Percentiles rank a stretch among this genome's conserved stretches.
Evolutionary conservation across 2,329 filamentous ascomycete genomes (phyloP).

Genomic region (Helotiales sp.): DNA sequence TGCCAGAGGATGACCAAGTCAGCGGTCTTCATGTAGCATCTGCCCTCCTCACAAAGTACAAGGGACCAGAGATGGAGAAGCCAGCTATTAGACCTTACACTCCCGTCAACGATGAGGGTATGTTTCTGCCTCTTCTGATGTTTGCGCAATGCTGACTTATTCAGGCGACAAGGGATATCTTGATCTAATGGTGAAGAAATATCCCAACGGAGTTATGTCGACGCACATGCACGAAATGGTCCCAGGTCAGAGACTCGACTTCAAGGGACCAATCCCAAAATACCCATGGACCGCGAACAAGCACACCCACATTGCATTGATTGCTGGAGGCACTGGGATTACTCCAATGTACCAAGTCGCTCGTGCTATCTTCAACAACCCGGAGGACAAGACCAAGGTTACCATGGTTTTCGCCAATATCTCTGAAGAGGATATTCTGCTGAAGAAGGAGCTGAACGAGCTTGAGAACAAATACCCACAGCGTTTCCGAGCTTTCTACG

Average conservation of each 20-base stretch:
- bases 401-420: conserved; percentile 95
- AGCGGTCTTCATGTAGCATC: conserved; percentile 83
- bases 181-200: conserved; percentile 90
- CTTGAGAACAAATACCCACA: conserved; percentile 96
- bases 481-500: conserved; percentile 94
- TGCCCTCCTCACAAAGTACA: conserved; percentile 91
- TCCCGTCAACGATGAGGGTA: conserved; percentile 83
- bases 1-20: conserved; percentile 82
- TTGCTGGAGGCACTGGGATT: conserved; percentile 96
- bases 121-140: not conserved
- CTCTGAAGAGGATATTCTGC: conserved; percentile 84
- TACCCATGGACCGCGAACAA: conserved; percentile 91
- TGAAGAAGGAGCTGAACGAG: conserved; percentile 82
- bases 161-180: conserved; percentile 77
- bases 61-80: conserved; percentile 83
- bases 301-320: conserved; percentile 83
- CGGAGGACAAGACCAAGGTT: conserved; percentile 95
- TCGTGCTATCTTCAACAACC: conserved; percentile 93
- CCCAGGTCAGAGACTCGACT: conserved; percentile 80
- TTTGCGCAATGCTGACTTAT: conserved; percentile 24
- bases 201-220: conserved; percentile 90
- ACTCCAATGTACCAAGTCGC: conserved; percentile 97
- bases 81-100: conserved; percentile 91
- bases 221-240: conserved; percentile 83
- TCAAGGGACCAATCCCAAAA: conserved; percentile 96